These are phyloP conservation scores for Bryum argenteum DNA, from an alignment of 225 moss, liverwort and hornwort species.

Conservation along the genomic window DNA sequence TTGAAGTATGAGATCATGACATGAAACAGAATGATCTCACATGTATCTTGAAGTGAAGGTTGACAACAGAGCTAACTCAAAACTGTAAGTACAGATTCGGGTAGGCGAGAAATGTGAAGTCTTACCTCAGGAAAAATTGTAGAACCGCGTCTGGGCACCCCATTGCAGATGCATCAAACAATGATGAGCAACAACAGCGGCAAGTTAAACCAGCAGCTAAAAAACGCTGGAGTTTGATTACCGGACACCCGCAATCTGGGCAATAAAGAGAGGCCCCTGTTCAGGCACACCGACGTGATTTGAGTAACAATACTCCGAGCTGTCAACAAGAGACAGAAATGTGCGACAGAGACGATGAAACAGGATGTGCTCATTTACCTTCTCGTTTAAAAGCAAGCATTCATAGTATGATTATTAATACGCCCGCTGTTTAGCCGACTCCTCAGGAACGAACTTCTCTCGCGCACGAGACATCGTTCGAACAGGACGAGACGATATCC, in stretches of 20 bases:
- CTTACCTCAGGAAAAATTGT: slow-evolving; percentile 28
- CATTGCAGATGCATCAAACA: slow-evolving; percentile 15
- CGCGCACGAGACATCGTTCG: slow-evolving; percentile 37
- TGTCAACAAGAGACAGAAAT: background rate
- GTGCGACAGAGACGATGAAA: slow-evolving; percentile 15
- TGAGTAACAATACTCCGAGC: background rate
- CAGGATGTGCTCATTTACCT: background rate
- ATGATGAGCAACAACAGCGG: slow-evolving; percentile 20
- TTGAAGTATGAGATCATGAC: background rate
- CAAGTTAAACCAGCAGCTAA: slow-evolving; percentile 19
- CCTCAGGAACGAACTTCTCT: slow-evolving; percentile 19
- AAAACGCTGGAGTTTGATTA: slow-evolving; percentile 23
- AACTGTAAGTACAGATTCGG: background rate
- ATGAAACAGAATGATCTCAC: background rate
- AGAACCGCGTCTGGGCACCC: background rate
- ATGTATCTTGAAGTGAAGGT: background rate
- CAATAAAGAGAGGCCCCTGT: slow-evolving; percentile 29
- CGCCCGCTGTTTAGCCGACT: slow-evolving; percentile 26
- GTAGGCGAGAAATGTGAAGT: background rate
- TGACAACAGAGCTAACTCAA: background rate
- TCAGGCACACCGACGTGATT: background rate
- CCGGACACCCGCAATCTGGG: background rate
- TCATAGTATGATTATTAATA: background rate
- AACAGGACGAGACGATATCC: slow-evolving; percentile 49
- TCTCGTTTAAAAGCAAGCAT: too few relatives aligned